Conservation (phyloP, 1,284 basidiomycete genomes). For the Irpex sp. region DNA sequence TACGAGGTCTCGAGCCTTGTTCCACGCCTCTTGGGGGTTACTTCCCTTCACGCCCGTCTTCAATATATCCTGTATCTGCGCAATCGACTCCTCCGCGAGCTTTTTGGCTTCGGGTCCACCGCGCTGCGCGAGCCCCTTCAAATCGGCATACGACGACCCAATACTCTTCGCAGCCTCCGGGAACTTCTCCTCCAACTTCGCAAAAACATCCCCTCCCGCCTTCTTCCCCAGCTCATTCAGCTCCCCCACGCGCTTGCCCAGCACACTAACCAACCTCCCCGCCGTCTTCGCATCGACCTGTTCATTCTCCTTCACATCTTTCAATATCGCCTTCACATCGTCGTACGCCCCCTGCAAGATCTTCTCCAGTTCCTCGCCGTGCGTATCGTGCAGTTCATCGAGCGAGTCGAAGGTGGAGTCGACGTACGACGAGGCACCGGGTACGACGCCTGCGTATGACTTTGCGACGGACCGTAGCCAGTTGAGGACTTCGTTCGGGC, state of each 20-base stretch:
- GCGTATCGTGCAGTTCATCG: slow-evolving; percentile 37
- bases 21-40: slow-evolving; percentile 19
- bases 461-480: slow-evolving; percentile 37
- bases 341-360: slow-evolving; percentile 37
- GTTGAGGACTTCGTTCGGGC: slow-evolving; percentile 35
- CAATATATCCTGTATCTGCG: slow-evolving; percentile 23
- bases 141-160: slow-evolving; percentile 29
- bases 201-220: slow-evolving; percentile 27
- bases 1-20: slow-evolving; percentile 23
- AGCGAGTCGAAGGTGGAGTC: slow-evolving; percentile 41
- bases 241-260: slow-evolving; percentile 23
- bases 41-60: neutral
- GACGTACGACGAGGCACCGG: slow-evolving; percentile 38
- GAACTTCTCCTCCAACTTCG: slow-evolving; percentile 26
- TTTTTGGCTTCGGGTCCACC: slow-evolving; percentile 36
- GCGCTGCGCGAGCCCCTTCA: slow-evolving; percentile 29
- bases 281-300: slow-evolving; percentile 27
- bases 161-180: slow-evolving; percentile 32
- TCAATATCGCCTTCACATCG: slow-evolving; percentile 32
- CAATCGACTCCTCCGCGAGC: slow-evolving; percentile 28
- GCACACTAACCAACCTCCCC: slow-evolving; percentile 28
- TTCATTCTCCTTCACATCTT: slow-evolving; percentile 22
- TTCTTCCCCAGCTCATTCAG: slow-evolving; percentile 29
- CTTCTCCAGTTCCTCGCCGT: slow-evolving; percentile 39
- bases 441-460: slow-evolving; percentile 38